Conservation (phyloP, 1,284 basidiomycete species). For the Tremellales sp. region DNA sequence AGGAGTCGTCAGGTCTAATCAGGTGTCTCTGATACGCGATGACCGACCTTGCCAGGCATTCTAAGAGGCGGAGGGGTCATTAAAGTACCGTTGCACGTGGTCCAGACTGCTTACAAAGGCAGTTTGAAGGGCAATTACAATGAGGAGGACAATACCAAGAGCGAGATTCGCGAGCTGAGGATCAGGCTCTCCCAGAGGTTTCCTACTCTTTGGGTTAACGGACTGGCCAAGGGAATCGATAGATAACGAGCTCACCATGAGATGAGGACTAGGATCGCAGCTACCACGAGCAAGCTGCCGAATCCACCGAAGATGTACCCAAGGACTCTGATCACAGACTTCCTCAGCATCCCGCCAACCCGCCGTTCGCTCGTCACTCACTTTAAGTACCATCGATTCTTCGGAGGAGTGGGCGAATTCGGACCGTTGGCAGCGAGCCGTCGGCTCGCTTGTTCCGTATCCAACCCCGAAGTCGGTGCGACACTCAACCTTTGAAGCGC, state of each 20-base stretch:
- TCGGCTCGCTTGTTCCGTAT: conserved; percentile 53
- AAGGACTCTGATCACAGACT: conserved; percentile 37
- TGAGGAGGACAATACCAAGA: conserved; percentile 50
- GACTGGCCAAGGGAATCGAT: not conserved
- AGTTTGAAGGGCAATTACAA: conserved; percentile 52
- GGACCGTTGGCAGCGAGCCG: conserved; percentile 49
- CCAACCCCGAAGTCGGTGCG: conserved; percentile 53
- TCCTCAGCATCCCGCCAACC: not conserved
- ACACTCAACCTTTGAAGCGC: conserved; percentile 54
- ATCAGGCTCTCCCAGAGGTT: conserved; percentile 49
- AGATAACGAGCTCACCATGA: conserved; percentile 43
- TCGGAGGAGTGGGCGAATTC: conserved; percentile 49
- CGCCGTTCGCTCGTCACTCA: no score
- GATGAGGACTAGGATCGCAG: conserved; percentile 52
- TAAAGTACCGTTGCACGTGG: not conserved
- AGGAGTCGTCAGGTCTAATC: not conserved
- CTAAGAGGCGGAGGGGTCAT: conserved; percentile 6
- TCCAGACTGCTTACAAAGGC: conserved; percentile 36
- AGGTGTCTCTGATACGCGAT: not conserved
- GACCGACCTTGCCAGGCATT: conserved; percentile 51
- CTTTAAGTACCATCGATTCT: conserved; percentile 45
- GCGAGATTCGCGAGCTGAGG: conserved; percentile 52
- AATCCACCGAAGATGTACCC: conserved; percentile 55
- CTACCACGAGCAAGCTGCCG: conserved; percentile 58
- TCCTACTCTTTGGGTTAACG: conserved; percentile 42